Evolutionary conservation across 345 rosid genomes (phyloP).

Genomic region (Salix purpurea): DNA sequence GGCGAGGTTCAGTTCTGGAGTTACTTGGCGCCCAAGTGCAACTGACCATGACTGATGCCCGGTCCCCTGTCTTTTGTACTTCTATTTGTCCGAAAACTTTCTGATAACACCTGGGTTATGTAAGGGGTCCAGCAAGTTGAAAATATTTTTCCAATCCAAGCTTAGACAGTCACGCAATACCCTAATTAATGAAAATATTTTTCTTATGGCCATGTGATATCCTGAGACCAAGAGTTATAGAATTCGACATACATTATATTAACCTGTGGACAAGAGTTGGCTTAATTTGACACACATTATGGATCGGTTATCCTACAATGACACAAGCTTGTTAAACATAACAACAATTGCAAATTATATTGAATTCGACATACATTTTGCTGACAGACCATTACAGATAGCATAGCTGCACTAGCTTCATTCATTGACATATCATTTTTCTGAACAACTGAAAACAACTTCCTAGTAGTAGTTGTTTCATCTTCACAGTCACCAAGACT

Average conservation of each 20-base stretch:
- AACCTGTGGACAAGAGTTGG: background rate
- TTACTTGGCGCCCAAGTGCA: constrained; percentile 27
- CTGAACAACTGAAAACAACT: background rate
- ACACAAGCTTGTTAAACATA: too few relatives aligned
- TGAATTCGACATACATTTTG: background rate
- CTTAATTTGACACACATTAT: too few relatives aligned
- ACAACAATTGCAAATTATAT: background rate
- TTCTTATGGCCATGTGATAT: background rate
- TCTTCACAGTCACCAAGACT: background rate
- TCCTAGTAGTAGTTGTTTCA: background rate
- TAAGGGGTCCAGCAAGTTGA: background rate
- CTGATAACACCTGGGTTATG: background rate
- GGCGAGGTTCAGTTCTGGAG: constrained; percentile 1
- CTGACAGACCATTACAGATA: background rate
- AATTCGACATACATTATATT: background rate
- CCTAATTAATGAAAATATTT: background rate
- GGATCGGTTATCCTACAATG: too few relatives aligned
- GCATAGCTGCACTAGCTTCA: background rate
- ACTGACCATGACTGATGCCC: background rate
- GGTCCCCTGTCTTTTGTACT: background rate
- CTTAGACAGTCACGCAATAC: too few relatives aligned
- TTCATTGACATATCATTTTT: background rate
- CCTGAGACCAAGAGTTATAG: background rate
- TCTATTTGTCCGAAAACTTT: background rate
- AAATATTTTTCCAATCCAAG: background rate